A percentile compares a stretch with the other conserved stretches of the same genome.
phyloP scores from a whole-genome alignment of 1,284 basidiomycete species.

The Hymenochaete sp. region DNA sequence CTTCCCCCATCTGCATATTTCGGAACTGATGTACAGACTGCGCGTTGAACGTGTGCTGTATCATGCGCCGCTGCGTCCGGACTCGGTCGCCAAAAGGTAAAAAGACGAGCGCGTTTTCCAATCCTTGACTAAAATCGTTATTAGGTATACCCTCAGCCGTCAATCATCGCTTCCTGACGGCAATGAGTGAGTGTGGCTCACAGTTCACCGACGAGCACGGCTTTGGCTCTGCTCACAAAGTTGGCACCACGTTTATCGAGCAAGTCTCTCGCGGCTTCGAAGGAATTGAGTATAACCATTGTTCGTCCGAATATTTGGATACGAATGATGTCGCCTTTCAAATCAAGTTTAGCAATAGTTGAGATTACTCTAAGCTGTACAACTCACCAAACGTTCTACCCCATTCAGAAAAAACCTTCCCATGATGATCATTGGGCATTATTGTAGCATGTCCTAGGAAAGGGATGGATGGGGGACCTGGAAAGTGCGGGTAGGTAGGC shows the following conservation, averaged over 20 bases:
- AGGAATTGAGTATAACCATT: constrained; percentile 22
- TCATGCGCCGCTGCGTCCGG: constrained; percentile 27
- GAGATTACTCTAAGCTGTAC: no score
- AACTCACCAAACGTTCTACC: no score
- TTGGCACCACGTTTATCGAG: constrained; percentile 21
- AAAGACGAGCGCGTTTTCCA: constrained; percentile 22
- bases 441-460: no score
- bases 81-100: constrained; percentile 25
- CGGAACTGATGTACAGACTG: constrained; percentile 21
- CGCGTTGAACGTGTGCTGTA: constrained; percentile 24
- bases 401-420: no score
- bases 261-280: constrained; percentile 19
- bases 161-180: no score
- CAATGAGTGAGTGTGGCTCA: constrained; percentile 4
- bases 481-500: no score
- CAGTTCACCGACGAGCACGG: constrained; percentile 17
- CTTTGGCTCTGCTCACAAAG: constrained; percentile 21
- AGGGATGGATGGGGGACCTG: no score
- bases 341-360: no score
- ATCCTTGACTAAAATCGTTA: no score
- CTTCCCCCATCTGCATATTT: constrained; percentile 24
- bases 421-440: no score
- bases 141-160: no score
- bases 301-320: constrained; percentile 20
- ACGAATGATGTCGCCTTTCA: constrained; percentile 21